These are phyloP conservation scores for Sclerotinia borealis DNA, from an alignment of 2,329 filamentous ascomycete genomes.

Conservation along the genomic window DNA sequence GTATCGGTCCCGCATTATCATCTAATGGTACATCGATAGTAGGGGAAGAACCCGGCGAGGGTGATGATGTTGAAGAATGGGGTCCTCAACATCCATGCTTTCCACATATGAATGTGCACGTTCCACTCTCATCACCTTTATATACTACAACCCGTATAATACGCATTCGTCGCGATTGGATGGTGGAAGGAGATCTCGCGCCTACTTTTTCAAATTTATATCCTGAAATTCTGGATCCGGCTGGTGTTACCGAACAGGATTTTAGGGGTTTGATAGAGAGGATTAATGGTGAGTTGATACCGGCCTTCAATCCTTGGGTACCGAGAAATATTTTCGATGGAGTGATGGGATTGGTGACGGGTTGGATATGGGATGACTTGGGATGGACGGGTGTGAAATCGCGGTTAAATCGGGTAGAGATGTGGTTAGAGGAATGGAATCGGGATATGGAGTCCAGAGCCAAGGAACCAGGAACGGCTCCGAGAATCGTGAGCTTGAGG, in stretches of 20 bases:
- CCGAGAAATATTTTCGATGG: constrained; percentile 74
- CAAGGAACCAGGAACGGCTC: constrained; percentile 46
- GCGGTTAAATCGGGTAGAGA: constrained; percentile 63
- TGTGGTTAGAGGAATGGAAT: constrained; percentile 87
- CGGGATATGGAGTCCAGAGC: constrained; percentile 54
- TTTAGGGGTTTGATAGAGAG: constrained; percentile 78
- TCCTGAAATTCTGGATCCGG: constrained; percentile 87
- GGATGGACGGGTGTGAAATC: constrained; percentile 72
- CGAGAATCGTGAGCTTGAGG: constrained; percentile 71
- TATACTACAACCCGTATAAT: constrained; percentile 81
- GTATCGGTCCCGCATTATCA: constrained; percentile 29
- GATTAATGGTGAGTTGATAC: constrained; percentile 70
- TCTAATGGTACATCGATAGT: constrained; percentile 33
- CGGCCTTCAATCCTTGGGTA: constrained; percentile 75
- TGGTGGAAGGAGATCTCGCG: constrained; percentile 80
- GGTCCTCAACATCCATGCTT: constrained; percentile 91
- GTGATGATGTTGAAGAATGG: constrained; percentile 68
- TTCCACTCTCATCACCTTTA: constrained; percentile 68
- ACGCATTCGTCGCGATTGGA: constrained; percentile 85
- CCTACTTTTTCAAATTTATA: constrained; percentile 94
- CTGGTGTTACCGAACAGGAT: constrained; percentile 73
- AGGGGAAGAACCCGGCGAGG: constrained; percentile 37
- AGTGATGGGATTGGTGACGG: constrained; percentile 72
- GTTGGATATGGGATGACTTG: constrained; percentile 92
- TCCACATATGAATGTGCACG: constrained; percentile 88